phyloP scores from a whole-genome alignment of 371 early-diverging fungal genomes.

The Mucor saturninus region DNA sequence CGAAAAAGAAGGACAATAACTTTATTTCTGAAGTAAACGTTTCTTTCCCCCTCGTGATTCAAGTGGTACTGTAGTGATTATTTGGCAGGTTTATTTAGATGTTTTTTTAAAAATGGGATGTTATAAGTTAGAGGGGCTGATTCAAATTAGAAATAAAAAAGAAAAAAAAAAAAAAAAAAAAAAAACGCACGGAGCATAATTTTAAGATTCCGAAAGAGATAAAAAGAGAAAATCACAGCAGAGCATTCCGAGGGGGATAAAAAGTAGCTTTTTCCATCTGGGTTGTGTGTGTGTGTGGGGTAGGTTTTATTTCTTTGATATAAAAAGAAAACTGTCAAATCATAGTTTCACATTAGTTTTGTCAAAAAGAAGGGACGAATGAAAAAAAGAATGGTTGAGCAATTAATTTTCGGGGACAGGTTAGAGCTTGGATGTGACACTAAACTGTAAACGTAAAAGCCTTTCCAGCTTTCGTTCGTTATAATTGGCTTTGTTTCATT shows the following conservation, averaged over 20 bases:
- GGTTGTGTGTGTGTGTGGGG: too few species aligned
- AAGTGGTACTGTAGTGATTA: slow-evolving; percentile 7
- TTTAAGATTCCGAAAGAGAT: slow-evolving; percentile 16
- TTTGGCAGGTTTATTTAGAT: slow-evolving; percentile 7
- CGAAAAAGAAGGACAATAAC: too few species aligned
- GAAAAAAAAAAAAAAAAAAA: not conserved
- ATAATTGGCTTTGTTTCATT: slow-evolving; percentile 37
- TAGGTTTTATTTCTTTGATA: too few species aligned
- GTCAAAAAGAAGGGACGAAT: too few species aligned
- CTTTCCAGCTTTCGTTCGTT: slow-evolving; percentile 18
- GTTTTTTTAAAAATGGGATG: not conserved
- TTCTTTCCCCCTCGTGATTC: not conserved
- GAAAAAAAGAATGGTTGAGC: too few species aligned
- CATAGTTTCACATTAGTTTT: too few species aligned
- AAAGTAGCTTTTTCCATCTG: too few species aligned
- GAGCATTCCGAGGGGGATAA: slow-evolving; percentile 1
- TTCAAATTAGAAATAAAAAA: not conserved
- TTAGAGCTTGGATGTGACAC: slow-evolving; percentile 30
- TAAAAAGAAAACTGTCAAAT: too few species aligned
- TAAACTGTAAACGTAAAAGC: slow-evolving; percentile 31
- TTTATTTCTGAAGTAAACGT: not conserved
- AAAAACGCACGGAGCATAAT: slow-evolving; percentile 25
- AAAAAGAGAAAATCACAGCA: not conserved
- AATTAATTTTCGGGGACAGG: slow-evolving; percentile 23
- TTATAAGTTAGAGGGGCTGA: not conserved